Conservation (phyloP, 106 monocot genomes). For the Hemerocallis citrina region DNA sequence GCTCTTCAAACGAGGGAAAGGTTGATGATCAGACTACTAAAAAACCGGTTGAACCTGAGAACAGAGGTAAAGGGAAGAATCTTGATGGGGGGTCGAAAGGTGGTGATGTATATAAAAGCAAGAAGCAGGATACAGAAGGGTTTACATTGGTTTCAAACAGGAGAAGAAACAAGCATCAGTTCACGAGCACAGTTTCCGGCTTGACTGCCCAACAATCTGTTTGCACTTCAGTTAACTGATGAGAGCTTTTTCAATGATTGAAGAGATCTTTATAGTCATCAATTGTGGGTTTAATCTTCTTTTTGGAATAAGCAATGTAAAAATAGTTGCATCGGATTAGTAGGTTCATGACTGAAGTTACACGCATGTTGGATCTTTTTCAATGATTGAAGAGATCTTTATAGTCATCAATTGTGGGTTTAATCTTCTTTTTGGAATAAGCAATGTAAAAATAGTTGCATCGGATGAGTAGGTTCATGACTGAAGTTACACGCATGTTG, state of each 20-base stretch:
- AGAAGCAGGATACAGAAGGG: constrained; percentile 62
- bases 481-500: too few relatives aligned
- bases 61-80: neutral
- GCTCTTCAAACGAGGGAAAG: constrained; percentile 17
- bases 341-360: too few relatives aligned
- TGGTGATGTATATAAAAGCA: constrained; percentile 9
- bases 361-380: too few relatives aligned
- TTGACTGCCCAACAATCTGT: constrained; percentile 64
- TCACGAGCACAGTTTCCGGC: constrained; percentile 39
- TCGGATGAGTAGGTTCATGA: too few relatives aligned
- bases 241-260: constrained; percentile 3
- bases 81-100: constrained; percentile 4
- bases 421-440: too few relatives aligned
- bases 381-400: too few relatives aligned
- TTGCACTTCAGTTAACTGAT: constrained; percentile 45
- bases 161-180: constrained; percentile 51
- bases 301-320: too few relatives aligned
- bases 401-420: too few relatives aligned
- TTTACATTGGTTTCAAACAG: constrained; percentile 77
- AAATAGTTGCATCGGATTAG: too few relatives aligned
- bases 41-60: constrained; percentile 10
- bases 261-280: too few relatives aligned
- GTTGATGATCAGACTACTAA: constrained; percentile 8
- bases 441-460: too few relatives aligned
- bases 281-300: too few relatives aligned